A percentile compares a stretch with the other conserved stretches of the same genome.
These are phyloP conservation scores for Heterobasidion annosum DNA, from an alignment of 1,284 basidiomycete species.

Conservation along the genomic window DNA sequence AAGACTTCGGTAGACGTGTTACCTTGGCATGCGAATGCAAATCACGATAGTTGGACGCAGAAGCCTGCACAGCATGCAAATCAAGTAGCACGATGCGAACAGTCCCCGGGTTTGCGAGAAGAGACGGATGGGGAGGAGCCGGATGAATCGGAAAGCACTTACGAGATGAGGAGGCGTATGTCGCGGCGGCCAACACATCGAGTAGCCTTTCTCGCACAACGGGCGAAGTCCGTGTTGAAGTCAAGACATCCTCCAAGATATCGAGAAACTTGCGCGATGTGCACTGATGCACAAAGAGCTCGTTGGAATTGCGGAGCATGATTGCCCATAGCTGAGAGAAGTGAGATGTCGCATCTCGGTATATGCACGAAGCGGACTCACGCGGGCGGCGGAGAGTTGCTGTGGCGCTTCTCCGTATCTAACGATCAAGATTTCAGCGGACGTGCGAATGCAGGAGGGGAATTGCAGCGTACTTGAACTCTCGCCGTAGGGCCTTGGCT, in stretches of 20 bases:
- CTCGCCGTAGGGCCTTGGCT: conserved; percentile 58
- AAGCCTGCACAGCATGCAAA: no score
- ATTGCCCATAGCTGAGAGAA: conserved; percentile 66
- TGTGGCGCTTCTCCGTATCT: conserved; percentile 65
- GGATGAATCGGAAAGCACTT: conserved; percentile 12
- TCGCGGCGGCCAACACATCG: conserved; percentile 65
- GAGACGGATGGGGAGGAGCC: background rate
- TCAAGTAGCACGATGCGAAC: no score
- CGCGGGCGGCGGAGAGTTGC: conserved; percentile 64
- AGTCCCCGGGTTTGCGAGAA: background rate
- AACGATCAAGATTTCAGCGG: background rate
- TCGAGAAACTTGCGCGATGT: conserved; percentile 71
- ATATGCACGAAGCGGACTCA: conserved; percentile 22
- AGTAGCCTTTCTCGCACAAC: conserved; percentile 66
- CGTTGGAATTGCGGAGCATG: conserved; percentile 66
- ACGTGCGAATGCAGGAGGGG: conserved; percentile 2
- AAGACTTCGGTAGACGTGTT: no score
- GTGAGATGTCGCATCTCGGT: conserved; percentile 1
- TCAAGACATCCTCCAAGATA: conserved; percentile 59
- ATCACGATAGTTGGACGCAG: no score
- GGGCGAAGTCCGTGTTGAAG: conserved; percentile 49
- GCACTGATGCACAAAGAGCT: conserved; percentile 57
- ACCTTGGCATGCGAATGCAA: no score
- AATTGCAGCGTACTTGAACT: conserved; percentile 54
- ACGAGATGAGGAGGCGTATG: conserved; percentile 49